These are phyloP conservation scores for Pestalotiopsis fici DNA, from an alignment of 2,329 filamentous ascomycete genomes.

Conservation along the genomic window DNA sequence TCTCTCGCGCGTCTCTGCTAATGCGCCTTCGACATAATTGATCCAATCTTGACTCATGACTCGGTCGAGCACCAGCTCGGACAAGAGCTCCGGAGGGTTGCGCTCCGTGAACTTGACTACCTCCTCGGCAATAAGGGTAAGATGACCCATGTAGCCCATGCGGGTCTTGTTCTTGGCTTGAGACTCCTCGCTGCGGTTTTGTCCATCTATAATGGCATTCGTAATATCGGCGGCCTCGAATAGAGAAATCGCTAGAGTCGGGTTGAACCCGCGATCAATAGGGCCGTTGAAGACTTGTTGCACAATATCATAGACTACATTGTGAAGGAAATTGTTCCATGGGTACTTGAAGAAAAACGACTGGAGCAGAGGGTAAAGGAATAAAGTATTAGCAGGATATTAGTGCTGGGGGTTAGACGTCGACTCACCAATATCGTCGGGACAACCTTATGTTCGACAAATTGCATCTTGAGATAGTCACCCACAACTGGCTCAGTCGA, in stretches of 20 bases:
- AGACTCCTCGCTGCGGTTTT: constrained; percentile 82
- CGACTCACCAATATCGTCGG: constrained; percentile 85
- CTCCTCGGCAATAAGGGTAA: constrained; percentile 96
- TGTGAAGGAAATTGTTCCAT: constrained; percentile 99
- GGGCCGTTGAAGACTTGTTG: constrained; percentile 99
- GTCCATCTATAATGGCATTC: constrained; percentile 87
- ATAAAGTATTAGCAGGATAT: background rate
- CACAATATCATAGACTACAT: constrained; percentile 98
- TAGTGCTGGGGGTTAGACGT: background rate
- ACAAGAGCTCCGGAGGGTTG: constrained; percentile 84
- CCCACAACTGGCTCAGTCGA: constrained; percentile 76
- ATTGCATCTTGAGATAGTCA: constrained; percentile 92
- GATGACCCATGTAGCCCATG: constrained; percentile 94
- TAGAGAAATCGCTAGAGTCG: constrained; percentile 83
- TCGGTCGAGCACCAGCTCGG: constrained; percentile 80
- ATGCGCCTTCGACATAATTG: constrained; percentile 88
- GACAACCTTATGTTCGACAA: constrained; percentile 91
- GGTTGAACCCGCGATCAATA: constrained; percentile 95
- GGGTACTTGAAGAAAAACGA: constrained; percentile 98
- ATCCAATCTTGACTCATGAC: constrained; percentile 92
- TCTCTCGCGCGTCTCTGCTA: constrained; percentile 90
- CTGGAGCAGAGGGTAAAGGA: constrained; percentile 43
- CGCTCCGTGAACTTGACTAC: constrained; percentile 98
- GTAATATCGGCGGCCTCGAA: constrained; percentile 92
- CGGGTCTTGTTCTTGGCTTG: constrained; percentile 84